phyloP scores from a whole-genome alignment of 2,329 filamentous ascomycete species.

The Ophiostoma sp. region DNA sequence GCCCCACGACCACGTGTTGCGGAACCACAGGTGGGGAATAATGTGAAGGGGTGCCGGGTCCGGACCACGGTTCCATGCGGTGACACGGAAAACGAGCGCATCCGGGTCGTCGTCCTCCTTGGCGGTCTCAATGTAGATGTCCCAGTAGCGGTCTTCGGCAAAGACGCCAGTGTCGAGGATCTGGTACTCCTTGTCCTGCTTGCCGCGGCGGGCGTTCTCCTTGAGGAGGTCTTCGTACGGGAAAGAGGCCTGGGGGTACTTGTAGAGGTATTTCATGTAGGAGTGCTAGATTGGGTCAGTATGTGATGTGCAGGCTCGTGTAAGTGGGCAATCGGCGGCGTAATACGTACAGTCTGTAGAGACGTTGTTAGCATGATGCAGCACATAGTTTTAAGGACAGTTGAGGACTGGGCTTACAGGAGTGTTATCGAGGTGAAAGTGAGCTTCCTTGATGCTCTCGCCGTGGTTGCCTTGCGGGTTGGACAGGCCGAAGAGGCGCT shows the following conservation, averaged over 20 bases:
- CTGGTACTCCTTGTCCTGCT: conserved; percentile 84
- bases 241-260: conserved; percentile 89
- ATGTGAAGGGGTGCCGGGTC: conserved; percentile 91
- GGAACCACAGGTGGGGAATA: conserved; percentile 92
- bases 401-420: conserved; percentile 55
- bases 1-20: conserved; percentile 97
- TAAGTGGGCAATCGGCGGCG: neutral
- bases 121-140: conserved; percentile 94
- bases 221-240: conserved; percentile 86
- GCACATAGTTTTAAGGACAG: conserved; percentile 32
- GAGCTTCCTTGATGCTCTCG: conserved; percentile 93
- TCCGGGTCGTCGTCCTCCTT: conserved; percentile 93
- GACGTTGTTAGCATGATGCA: conserved; percentile 31
- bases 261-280: conserved; percentile 99
- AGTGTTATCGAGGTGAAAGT: conserved; percentile 95
- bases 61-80: conserved; percentile 91
- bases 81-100: conserved; percentile 89
- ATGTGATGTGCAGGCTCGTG: neutral
- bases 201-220: conserved; percentile 76
- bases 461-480: conserved; percentile 98
- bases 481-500: conserved; percentile 89
- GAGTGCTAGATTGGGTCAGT: conserved; percentile 65
- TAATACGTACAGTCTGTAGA: conserved; percentile 47
- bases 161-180: conserved; percentile 87
- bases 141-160: conserved; percentile 89